phyloP scores from a whole-genome alignment of 176 grass and related monocot genomes.

The Bromus sterilis region DNA sequence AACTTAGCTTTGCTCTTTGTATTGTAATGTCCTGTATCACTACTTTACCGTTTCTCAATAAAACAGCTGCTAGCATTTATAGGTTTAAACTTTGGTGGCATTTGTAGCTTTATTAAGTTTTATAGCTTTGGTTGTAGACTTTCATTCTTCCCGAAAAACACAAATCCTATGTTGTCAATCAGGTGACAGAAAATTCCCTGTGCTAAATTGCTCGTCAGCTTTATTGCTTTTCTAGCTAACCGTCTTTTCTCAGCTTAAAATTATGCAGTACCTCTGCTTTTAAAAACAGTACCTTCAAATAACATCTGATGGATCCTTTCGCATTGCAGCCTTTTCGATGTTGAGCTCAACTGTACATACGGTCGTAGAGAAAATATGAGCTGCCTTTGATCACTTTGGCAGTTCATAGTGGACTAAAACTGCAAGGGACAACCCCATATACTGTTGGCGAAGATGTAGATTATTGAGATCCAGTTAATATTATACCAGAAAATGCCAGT shows the following conservation, averaged over 20 bases:
- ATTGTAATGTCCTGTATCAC: neutral
- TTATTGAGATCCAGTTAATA: conserved; percentile 21
- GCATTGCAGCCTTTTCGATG: conserved; percentile 1
- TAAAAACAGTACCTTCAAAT: neutral
- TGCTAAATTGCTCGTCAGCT: neutral
- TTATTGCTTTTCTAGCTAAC: neutral
- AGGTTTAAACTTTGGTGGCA: neutral
- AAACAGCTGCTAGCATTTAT: too few species aligned
- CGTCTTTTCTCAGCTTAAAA: conserved; percentile 2
- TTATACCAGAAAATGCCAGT: neutral
- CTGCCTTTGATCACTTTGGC: conserved; percentile 8
- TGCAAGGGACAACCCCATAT: conserved; percentile 10
- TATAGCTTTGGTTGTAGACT: neutral
- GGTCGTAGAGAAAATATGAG: conserved; percentile 12
- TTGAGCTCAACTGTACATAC: conserved; percentile 36
- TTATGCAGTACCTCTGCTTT: neutral
- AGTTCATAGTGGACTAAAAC: conserved; percentile 12
- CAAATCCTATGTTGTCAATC: neutral
- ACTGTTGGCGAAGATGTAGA: conserved; percentile 12
- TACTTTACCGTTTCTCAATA: too few species aligned
- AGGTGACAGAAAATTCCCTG: conserved; percentile 1
- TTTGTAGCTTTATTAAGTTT: neutral
- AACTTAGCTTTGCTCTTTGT: neutral
- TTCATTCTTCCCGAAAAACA: neutral
- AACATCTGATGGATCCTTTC: neutral